Evolutionary conservation across 2,329 filamentous ascomycete genomes (phyloP), one percentile per base, ranked within the genome.

Genomic region (Exophiala aquamarina): DNA sequence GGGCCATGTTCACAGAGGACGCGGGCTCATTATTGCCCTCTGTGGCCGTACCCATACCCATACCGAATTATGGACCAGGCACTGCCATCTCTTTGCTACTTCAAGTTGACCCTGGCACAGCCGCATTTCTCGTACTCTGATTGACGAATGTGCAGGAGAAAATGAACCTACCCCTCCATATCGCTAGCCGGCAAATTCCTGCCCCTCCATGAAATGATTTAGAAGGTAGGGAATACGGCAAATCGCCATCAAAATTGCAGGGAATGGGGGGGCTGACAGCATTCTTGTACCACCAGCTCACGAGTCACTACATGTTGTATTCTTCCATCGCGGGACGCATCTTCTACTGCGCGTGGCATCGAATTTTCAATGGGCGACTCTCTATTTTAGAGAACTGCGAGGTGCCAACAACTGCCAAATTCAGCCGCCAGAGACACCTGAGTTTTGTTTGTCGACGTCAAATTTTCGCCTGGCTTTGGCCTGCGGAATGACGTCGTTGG

Each of bases 401-500:
- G n/a, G n/a, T n/a, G n/a, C n/a, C n/a, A n/a, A n/a, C n/a, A n/a
- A n/a, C n/a, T n/a, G n/a, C n/a, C n/a, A n/a, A n/a, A n/a, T 11
- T 26, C 23, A 26, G 23, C 23, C 6, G 23, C 6, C 23, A 11
- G 23, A 11, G 11, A 11, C 23, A 26, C 23, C 23, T 26, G 23
- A 26, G 23, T n/a, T n/a, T n/a, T n/a, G n/a, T n/a, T n/a, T n/a
- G n/a, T n/a, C n/a, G 43, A 44, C 43, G 50, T 54, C 47, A 41
- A 42, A n/a, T 42, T 47, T 48, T 44, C 28, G 32, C 50, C 15
- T 29, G 33, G 26, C 31, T 34, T 19, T 14, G 20, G 20, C 31
- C 47, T 54, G 50, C 47, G 41, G 39, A 34, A 50, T 54, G 51
- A 54, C 51, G 51, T 54, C 47, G 44, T 47, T 21, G 17, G 35